phyloP scores from a whole-genome alignment of 352 stramenopile genomes.

The Chrysophaeum taylorii region DNA sequence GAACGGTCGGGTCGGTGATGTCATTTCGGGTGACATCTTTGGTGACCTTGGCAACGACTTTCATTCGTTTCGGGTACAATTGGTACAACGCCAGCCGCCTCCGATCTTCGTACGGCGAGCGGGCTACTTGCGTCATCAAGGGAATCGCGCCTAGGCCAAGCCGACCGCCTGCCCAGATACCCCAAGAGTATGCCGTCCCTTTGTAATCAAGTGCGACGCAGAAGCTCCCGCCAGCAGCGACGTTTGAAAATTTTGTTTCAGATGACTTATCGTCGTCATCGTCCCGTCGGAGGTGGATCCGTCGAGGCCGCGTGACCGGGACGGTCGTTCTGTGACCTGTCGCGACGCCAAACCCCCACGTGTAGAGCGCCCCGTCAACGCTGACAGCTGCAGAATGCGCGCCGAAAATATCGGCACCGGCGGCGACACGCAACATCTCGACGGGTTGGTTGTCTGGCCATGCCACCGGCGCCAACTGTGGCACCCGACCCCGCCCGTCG shows the following conservation, averaged over 20 bases:
- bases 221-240: not conserved
- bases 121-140: too few species aligned
- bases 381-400: not conserved
- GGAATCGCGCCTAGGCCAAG: not conserved
- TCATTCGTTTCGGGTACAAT: too few species aligned
- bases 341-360: conserved; percentile 2
- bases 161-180: not conserved
- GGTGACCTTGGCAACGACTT: too few species aligned
- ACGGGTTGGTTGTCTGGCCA: not conserved
- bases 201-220: not conserved
- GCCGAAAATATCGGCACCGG: conserved; percentile 7
- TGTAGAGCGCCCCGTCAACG: not conserved
- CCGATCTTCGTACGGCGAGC: too few species aligned
- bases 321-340: not conserved
- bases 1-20: too few species aligned
- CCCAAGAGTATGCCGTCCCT: not conserved
- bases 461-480: not conserved
- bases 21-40: too few species aligned
- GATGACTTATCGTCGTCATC: too few species aligned
- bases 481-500: not conserved
- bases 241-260: too few species aligned
- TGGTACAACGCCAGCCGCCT: too few species aligned
- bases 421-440: not conserved
- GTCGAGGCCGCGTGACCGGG: not conserved
- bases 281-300: not conserved